A percentile compares a stretch with the other conserved stretches of the same genome.
Conservation (phyloP, 2,329 filamentous ascomycete species). For the Lecanoromycetidae sp. region DNA sequence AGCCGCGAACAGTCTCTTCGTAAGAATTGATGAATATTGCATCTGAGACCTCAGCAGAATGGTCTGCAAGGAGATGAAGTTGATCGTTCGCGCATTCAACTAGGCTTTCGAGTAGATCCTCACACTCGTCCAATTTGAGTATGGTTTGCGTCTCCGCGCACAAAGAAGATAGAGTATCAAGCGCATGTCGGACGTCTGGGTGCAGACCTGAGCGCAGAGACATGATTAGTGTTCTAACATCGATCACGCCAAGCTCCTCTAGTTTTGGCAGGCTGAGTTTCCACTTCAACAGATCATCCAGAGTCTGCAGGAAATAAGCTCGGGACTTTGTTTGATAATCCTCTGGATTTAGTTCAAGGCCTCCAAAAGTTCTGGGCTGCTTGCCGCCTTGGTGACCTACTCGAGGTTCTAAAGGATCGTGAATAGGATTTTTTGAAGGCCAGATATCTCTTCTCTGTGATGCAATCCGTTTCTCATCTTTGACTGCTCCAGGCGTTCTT, state of each 20-base stretch:
- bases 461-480: not conserved
- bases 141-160: constrained; percentile 47
- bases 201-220: constrained; percentile 83
- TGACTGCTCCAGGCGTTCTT: not conserved
- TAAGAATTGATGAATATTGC: constrained; percentile 73
- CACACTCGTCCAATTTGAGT: constrained; percentile 61
- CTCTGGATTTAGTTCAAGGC: constrained; percentile 37
- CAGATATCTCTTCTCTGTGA: not conserved
- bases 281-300: constrained; percentile 52
- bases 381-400: constrained; percentile 49
- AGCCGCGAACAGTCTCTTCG: constrained; percentile 75
- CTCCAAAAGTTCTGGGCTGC: constrained; percentile 3
- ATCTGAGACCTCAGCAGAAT: constrained; percentile 75
- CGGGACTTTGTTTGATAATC: too few species aligned
- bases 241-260: constrained; percentile 72
- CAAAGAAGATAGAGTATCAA: constrained; percentile 69
- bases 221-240: constrained; percentile 79
- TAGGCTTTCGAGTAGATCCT: constrained; percentile 77
- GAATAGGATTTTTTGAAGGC: not conserved
- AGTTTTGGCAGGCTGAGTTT: constrained; percentile 65
- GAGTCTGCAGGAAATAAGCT: constrained; percentile 33
- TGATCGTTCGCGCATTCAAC: constrained; percentile 88
- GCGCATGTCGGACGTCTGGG: constrained; percentile 74
- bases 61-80: constrained; percentile 69
- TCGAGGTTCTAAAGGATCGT: not conserved